Conservation (phyloP, 2,329 filamentous ascomycete species). For the Talaromyces albobiverticillius region DNA sequence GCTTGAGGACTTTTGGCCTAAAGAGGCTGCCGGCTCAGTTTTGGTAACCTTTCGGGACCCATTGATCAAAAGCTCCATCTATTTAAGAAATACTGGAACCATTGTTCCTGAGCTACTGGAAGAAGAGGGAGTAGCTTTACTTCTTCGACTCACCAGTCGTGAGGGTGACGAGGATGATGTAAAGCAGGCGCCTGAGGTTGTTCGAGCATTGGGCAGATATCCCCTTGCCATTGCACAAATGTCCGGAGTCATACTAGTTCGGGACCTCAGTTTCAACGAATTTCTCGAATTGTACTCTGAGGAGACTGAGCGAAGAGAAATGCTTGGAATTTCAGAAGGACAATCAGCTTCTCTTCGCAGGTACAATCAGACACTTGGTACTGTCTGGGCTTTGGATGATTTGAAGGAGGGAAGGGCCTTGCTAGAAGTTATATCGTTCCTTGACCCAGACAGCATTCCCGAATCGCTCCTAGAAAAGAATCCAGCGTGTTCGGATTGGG, state of each 20-base stretch:
- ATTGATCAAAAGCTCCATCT: background rate
- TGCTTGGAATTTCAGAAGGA: too few relatives aligned
- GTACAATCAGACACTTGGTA: too few relatives aligned
- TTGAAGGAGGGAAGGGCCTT: too few relatives aligned
- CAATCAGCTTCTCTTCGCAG: too few relatives aligned
- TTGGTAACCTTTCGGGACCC: background rate
- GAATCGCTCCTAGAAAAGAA: too few relatives aligned
- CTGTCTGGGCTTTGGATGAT: too few relatives aligned
- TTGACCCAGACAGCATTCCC: too few relatives aligned
- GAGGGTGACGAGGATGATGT: background rate
- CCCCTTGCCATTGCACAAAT: slow-evolving; percentile 5
- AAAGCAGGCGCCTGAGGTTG: background rate
- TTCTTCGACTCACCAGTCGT: background rate
- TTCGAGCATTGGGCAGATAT: background rate
- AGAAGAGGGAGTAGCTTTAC: background rate
- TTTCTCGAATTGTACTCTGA: background rate
- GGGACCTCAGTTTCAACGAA: slow-evolving; percentile 1
- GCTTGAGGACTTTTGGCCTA: background rate
- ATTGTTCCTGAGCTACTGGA: background rate
- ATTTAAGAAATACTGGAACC: background rate
- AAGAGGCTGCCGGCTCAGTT: background rate
- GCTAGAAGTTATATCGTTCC: too few relatives aligned
- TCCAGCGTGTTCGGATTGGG: too few relatives aligned
- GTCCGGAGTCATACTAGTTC: slow-evolving; percentile 1
- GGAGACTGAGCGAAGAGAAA: background rate